Conservation (phyloP, 768 basidiomycete species). For the Xerocomus potaroensis region DNA sequence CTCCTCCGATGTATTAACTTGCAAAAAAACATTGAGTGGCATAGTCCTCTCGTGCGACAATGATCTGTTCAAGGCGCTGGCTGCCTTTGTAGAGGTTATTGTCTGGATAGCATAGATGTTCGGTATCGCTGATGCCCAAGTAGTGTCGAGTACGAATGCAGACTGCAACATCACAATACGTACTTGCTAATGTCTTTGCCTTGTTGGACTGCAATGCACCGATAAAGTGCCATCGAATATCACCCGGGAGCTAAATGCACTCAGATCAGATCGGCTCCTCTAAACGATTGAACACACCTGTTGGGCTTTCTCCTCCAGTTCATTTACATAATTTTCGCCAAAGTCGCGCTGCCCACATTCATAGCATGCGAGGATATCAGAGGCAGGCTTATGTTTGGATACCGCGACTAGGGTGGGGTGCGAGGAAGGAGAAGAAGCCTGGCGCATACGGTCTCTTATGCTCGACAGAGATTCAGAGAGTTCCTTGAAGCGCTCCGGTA, state of each 20-base stretch:
- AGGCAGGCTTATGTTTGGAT: constrained; percentile 88
- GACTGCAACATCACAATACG: constrained; percentile 15
- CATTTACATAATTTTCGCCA: constrained; percentile 97
- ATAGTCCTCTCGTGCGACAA: constrained; percentile 50
- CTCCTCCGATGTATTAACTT: constrained; percentile 96
- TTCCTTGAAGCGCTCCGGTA: constrained; percentile 47
- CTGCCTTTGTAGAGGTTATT: constrained; percentile 75
- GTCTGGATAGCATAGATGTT: constrained; percentile 89
- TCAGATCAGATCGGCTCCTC: constrained; percentile 6
- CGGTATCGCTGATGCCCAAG: constrained; percentile 58
- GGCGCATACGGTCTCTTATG: constrained; percentile 46
- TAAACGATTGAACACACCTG: constrained; percentile 40
- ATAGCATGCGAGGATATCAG: constrained; percentile 82
- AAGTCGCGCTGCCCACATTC: constrained; percentile 83
- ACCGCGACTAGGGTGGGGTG: constrained; percentile 71
- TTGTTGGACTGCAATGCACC: constrained; percentile 94
- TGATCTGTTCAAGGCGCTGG: constrained; percentile 72
- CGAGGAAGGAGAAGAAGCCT: constrained; percentile 29
- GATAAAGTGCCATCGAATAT: constrained; percentile 97
- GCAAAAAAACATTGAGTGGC: constrained; percentile 80
- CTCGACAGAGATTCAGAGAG: constrained; percentile 50
- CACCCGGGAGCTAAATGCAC: constrained; percentile 63
- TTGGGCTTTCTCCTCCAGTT: constrained; percentile 81
- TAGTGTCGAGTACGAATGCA: constrained; percentile 4
- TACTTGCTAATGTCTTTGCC: constrained; percentile 81